Evolutionary conservation across 2,329 filamentous ascomycete species (phyloP).

Genomic region (Penicillium sp.): DNA sequence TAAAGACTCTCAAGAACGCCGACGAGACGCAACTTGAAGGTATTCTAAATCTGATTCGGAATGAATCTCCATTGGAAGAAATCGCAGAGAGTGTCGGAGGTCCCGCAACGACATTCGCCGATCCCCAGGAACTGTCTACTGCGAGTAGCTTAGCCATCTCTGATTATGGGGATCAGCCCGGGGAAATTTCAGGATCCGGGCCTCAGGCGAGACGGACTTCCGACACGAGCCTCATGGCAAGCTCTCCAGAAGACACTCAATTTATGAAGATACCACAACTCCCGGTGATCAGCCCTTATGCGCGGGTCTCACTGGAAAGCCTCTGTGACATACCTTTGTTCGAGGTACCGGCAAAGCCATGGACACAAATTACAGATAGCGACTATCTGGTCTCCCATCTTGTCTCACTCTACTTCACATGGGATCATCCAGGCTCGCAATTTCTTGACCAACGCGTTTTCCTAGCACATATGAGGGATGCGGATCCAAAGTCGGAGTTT

Average conservation of each 20-base stretch:
- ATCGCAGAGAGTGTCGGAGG: conserved; percentile 27
- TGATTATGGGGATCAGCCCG: conserved; percentile 9
- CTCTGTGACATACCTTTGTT: conserved; percentile 39
- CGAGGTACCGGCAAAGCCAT: conserved; percentile 47
- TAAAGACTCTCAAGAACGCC: conserved; percentile 30
- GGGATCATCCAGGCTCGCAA: conserved; percentile 86
- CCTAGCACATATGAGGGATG: conserved; percentile 51
- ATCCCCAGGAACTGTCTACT: conserved; percentile 11
- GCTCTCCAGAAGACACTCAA: conserved; percentile 9
- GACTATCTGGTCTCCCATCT: conserved; percentile 75
- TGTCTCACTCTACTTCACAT: conserved; percentile 90
- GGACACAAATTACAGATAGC: conserved; percentile 80
- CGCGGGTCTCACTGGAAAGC: conserved; percentile 33
- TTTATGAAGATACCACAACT: not conserved
- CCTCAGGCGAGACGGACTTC: conserved; percentile 9
- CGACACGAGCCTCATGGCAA: conserved; percentile 6
- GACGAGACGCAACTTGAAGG: conserved; percentile 25
- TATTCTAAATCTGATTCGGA: conserved; percentile 31
- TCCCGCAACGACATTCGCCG: conserved; percentile 17
- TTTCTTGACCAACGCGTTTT: conserved; percentile 78
- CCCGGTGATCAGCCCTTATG: conserved; percentile 16
- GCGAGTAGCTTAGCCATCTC: conserved; percentile 5
- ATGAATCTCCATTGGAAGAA: conserved; percentile 27
- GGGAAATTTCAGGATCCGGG: not conserved
- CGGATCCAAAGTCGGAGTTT: conserved; percentile 60